These are phyloP conservation scores for Ceratopteris richardii DNA, from an alignment of 75 land plant genomes.

Conservation along the genomic window DNA sequence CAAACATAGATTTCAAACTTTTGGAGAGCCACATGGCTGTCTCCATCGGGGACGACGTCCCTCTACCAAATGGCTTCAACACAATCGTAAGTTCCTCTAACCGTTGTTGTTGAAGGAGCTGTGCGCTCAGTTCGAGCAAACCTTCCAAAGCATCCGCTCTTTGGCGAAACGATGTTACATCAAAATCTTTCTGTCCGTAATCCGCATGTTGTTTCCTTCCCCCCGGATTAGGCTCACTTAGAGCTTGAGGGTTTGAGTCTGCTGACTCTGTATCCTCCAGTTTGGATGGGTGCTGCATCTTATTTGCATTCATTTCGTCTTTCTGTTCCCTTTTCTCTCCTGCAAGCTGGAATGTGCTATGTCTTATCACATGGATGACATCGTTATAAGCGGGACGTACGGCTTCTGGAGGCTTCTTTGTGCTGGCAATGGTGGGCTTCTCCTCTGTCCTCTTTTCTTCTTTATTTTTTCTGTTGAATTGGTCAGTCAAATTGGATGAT, in stretches of 20 bases:
- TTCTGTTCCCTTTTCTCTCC: constrained; percentile 19
- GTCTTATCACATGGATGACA: constrained; percentile 91
- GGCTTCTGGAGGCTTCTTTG: constrained; percentile 31
- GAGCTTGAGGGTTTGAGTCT: not conserved
- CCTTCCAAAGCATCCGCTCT: constrained; percentile 98
- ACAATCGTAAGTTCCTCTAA: constrained; percentile 89
- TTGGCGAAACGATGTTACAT: constrained; percentile 79
- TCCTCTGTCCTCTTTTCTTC: constrained; percentile 21
- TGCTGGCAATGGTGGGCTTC: constrained; percentile 29
- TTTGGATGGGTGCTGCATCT: not conserved
- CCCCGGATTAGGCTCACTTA: not conserved
- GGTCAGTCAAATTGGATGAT: not conserved
- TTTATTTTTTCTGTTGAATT: not conserved
- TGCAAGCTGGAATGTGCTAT: constrained; percentile 87
- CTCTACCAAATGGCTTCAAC: constrained; percentile 88
- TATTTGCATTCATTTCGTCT: not conserved
- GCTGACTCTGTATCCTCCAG: not conserved
- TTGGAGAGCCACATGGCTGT: constrained; percentile 98
- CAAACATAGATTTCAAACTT: constrained; percentile 46
- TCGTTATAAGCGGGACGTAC: constrained; percentile 68
- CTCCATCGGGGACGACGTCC: constrained; percentile 94
- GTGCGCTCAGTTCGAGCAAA: constrained; percentile 88
- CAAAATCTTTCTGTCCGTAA: constrained; percentile 26
- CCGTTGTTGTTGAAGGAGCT: constrained; percentile 72
- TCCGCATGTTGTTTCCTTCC: not conserved